Conservation (phyloP, 257 asterid genomes). For the Euphrasia confusa region DNA sequence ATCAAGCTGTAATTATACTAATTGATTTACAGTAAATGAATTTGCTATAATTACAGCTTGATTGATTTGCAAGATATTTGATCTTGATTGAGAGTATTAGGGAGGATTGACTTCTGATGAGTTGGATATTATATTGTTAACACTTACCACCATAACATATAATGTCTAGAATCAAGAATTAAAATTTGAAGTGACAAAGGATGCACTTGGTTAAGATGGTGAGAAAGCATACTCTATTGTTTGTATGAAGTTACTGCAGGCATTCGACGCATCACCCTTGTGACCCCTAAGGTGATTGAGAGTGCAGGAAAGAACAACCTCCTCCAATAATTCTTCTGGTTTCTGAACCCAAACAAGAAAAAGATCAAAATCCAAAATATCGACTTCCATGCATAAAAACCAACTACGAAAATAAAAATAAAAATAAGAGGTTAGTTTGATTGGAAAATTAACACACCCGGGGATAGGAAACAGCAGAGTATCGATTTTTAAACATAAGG, state of each 20-base stretch:
- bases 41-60: no score
- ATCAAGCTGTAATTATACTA: no score
- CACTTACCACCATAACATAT: conserved; percentile 1
- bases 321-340: conserved; percentile 91
- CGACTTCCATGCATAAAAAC: conserved; percentile 8
- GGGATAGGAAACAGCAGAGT: background rate
- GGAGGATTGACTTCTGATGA: no score
- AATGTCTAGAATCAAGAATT: conserved; percentile 13
- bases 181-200: conserved; percentile 5
- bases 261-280: conserved; percentile 44
- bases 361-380: conserved; percentile 17
- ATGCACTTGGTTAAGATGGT: conserved; percentile 11
- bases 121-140: no score
- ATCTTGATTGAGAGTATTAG: no score
- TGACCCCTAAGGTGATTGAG: conserved; percentile 65
- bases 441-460: background rate
- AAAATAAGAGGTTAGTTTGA: background rate
- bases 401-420: background rate
- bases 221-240: conserved; percentile 60
- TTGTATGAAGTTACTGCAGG: conserved; percentile 74
- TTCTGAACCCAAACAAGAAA: conserved; percentile 51
- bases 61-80: no score
- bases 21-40: no score
- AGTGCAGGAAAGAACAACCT: conserved; percentile 84
- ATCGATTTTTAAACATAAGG: background rate